Evolutionary conservation across 805 yeast species (phyloP), one percentile per base, ranked within the genome.

Genomic region (Brettanomyces bruxellensis): DNA sequence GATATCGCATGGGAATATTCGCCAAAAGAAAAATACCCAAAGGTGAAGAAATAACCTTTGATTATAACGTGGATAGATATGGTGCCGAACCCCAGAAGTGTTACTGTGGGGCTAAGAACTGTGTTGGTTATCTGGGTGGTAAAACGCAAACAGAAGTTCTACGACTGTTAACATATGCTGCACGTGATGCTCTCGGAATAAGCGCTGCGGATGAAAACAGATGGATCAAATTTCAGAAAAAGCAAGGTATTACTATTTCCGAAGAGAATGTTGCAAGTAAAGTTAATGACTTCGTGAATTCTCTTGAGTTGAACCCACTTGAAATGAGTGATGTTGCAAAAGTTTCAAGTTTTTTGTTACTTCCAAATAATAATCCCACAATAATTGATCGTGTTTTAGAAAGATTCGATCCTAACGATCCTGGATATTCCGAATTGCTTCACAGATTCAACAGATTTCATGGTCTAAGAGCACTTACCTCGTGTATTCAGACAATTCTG

Each of bases 71-170:
- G 34, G 99, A 91, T 65, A 72, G 98, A 51, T 91, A 90, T 62
- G 99, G 99, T 30, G 95, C 97, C 2, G 83, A 81, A 48, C 88
- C 95, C 12, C 98, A 93, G 67, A 84, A 86, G 32, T 91, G 99
- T 66, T 86, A 85, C 65, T 91, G 99, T 68, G 96, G 95, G 3
- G 95, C 89, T 53, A 72, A 84, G 28, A 90, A 88, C 64, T 91
- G 99, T 73, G 74, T 88, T 39, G 96, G 97, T 34, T 83, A 84
- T 53, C 78, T 91, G 70, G 99, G 98, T 53, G 99, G 99, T 43
- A 90, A 89, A 64, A 91, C 96, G 3, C 99, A 93, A 67, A 89
- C 98, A 2, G 95, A 89, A 55, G 86, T 91, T 32, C 91, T 91
- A 1, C 73, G 86, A 37, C 67, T 87, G 47, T 71, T 91, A 43